Evolutionary conservation across 805 yeast species (phyloP).

Genomic region (Saccharomycopsis schoenii): DNA sequence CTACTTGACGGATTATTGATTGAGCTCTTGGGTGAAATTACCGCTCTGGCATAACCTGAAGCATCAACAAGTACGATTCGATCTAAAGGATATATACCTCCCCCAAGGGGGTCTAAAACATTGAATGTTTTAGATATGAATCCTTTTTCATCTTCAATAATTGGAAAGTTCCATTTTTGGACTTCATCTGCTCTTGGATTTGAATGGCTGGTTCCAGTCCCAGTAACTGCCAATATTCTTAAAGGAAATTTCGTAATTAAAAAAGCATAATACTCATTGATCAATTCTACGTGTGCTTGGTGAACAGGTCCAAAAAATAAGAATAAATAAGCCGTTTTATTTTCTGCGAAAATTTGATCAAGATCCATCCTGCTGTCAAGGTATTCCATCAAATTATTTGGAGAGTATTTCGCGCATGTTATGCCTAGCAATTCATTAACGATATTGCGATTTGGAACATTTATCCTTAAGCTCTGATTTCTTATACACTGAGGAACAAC

Average conservation of each 20-base stretch:
- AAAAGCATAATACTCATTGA: conserved; percentile 1
- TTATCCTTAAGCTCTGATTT: neutral
- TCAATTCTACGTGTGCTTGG: neutral
- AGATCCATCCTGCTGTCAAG: neutral
- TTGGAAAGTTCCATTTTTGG: conserved; percentile 22
- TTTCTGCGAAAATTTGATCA: neutral
- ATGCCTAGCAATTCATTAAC: neutral
- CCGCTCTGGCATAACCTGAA: conserved; percentile 14
- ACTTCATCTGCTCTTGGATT: neutral
- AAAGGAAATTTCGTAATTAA: neutral
- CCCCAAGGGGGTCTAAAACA: conserved; percentile 28
- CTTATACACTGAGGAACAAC: neutral
- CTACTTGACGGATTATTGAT: neutral
- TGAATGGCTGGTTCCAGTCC: neutral
- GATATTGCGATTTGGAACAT: neutral
- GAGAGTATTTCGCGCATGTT: neutral
- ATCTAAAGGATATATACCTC: conserved; percentile 27
- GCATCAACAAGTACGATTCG: conserved; percentile 23
- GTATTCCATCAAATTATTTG: neutral
- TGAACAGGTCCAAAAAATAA: conserved; percentile 14
- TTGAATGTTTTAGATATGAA: conserved; percentile 20
- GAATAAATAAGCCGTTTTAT: neutral
- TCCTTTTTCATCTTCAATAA: conserved; percentile 24
- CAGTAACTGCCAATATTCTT: conserved; percentile 10
- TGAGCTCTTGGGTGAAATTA: neutral